These are phyloP conservation scores for Dianthus caryophyllus DNA, from an alignment of 148 eudicot genomes.

Conservation along the genomic window DNA sequence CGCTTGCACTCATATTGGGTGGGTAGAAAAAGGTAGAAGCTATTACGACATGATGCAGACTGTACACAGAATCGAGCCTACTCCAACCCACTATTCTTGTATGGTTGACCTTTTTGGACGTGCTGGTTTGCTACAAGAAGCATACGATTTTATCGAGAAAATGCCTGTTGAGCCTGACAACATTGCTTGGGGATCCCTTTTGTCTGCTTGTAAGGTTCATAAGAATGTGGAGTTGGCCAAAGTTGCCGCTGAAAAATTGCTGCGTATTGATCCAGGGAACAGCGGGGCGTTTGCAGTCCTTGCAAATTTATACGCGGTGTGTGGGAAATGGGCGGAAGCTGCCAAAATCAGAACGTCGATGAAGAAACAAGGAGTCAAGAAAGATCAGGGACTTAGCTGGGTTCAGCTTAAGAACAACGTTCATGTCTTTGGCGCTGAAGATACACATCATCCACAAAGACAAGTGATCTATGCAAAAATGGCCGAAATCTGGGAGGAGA, in stretches of 20 bases:
- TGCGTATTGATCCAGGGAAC: slow-evolving; percentile 36
- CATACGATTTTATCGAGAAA: slow-evolving; percentile 33
- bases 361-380: slow-evolving; percentile 42
- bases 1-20: slow-evolving; percentile 38
- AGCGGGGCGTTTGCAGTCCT: slow-evolving; percentile 45
- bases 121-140: slow-evolving; percentile 44
- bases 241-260: slow-evolving; percentile 36
- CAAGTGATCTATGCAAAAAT: slow-evolving; percentile 30
- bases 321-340: slow-evolving; percentile 40
- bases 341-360: slow-evolving; percentile 34
- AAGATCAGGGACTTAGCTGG: slow-evolving; percentile 50
- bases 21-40: slow-evolving; percentile 37
- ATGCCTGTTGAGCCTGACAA: slow-evolving; percentile 45
- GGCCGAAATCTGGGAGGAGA: slow-evolving; percentile 38
- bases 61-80: slow-evolving; percentile 33
- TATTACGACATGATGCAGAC: slow-evolving; percentile 41
- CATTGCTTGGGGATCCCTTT: slow-evolving; percentile 44
- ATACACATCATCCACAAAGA: slow-evolving; percentile 37
- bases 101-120: slow-evolving; percentile 48
- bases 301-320: slow-evolving; percentile 38
- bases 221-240: slow-evolving; percentile 36
- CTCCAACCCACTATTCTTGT: slow-evolving; percentile 37
- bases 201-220: slow-evolving; percentile 38
- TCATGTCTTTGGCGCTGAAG: slow-evolving; percentile 44
- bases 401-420: slow-evolving; percentile 28